phyloP scores from a whole-genome alignment of 1,284 basidiomycete species.

The Fomitiporia mediterranea region DNA sequence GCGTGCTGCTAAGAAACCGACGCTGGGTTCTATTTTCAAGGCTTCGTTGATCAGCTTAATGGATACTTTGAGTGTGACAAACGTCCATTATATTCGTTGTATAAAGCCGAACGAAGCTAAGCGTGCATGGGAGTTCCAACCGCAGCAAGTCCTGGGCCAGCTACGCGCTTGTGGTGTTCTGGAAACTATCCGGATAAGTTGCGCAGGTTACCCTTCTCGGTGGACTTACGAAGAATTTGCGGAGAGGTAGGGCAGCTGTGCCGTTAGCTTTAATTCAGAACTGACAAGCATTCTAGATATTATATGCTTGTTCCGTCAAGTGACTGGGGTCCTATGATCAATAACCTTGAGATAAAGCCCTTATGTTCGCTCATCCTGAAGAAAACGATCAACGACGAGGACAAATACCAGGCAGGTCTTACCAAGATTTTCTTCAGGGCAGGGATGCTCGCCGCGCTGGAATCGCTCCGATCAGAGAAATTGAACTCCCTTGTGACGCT shows the following conservation, averaged over 20 bases:
- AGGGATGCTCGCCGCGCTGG: constrained; percentile 97
- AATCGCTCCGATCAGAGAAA: constrained; percentile 83
- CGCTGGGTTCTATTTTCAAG: constrained; percentile 98
- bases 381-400: constrained; percentile 84
- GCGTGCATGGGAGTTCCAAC: constrained; percentile 94
- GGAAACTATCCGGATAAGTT: constrained; percentile 98
- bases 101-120: constrained; percentile 99
- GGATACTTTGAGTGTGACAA: constrained; percentile 96
- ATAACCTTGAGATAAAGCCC: constrained; percentile 70
- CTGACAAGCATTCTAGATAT: constrained; percentile 54
- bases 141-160: constrained; percentile 94
- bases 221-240: constrained; percentile 99
- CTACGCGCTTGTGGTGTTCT: constrained; percentile 97
- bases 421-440: constrained; percentile 99
- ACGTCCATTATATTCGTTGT: constrained; percentile 99
- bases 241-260: constrained; percentile 66
- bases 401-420: constrained; percentile 96
- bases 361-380: constrained; percentile 87
- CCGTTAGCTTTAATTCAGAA: neutral
- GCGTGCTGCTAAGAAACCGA: constrained; percentile 81
- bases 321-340: constrained; percentile 81
- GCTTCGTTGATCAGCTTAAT: constrained; percentile 90
- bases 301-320: constrained; percentile 93
- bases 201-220: constrained; percentile 97
- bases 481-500: constrained; percentile 90